phyloP scores from a whole-genome alignment of 306 rosid species.

The Medicago lupulina region DNA sequence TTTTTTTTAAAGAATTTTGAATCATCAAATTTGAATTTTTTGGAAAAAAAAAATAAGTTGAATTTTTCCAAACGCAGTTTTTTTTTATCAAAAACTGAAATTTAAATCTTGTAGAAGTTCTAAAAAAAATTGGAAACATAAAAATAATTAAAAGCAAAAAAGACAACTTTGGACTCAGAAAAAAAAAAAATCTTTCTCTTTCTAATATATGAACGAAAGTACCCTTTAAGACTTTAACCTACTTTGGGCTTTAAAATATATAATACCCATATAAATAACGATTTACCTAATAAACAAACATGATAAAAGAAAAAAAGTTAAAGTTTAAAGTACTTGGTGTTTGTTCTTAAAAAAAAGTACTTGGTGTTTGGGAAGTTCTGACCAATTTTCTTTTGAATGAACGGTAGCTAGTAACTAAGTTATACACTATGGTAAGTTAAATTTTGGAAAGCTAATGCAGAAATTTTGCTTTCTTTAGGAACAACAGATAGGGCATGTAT shows the following conservation, averaged over 20 bases:
- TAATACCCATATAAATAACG: conserved; percentile 30
- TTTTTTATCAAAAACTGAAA: too few relatives aligned
- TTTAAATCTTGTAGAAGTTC: too few relatives aligned
- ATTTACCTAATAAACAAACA: conserved; percentile 13
- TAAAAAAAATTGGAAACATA: not conserved
- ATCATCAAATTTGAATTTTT: too few relatives aligned
- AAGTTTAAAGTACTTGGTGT: conserved; percentile 12
- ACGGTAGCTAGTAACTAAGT: conserved; percentile 37
- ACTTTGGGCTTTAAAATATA: conserved; percentile 9
- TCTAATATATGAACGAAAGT: conserved; percentile 12
- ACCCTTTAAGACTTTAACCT: conserved; percentile 1
- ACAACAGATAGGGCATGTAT: not conserved
- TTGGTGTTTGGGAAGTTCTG: conserved; percentile 28
- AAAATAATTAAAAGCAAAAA: conserved; percentile 35
- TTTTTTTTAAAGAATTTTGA: too few relatives aligned
- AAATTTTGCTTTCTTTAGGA: conserved; percentile 17
- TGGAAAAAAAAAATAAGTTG: too few relatives aligned
- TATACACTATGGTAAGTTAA: conserved; percentile 4
- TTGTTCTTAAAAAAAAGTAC: too few relatives aligned
- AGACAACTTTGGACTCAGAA: conserved; percentile 37
- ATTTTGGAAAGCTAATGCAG: conserved; percentile 38
- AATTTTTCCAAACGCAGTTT: too few relatives aligned
- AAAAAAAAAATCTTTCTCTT: not conserved
- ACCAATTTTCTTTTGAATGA: conserved; percentile 46
- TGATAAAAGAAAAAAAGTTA: conserved; percentile 25